Evolutionary conservation across 768 basidiomycete species (phyloP).

Genomic region (Kwoniella pini): DNA sequence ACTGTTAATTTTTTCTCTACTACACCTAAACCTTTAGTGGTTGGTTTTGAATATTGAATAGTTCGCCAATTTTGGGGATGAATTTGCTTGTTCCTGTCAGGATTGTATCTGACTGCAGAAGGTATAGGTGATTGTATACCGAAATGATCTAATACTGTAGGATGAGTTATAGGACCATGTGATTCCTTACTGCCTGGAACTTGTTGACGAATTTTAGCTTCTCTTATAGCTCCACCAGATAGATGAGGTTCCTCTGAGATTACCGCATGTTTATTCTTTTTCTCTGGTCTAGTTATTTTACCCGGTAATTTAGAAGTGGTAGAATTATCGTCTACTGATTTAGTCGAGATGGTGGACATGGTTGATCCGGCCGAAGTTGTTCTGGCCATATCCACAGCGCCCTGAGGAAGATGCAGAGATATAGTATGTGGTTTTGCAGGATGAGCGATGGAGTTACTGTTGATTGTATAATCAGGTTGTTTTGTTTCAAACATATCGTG

Average conservation of each 20-base stretch:
- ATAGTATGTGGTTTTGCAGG: neutral
- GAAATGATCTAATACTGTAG: constrained; percentile 34
- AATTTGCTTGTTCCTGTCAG: constrained; percentile 9
- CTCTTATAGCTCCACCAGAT: constrained; percentile 11
- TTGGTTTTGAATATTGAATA: constrained; percentile 23
- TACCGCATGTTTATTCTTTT: constrained; percentile 3
- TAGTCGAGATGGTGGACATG: constrained; percentile 6
- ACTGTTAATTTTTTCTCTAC: constrained; percentile 25
- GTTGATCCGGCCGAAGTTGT: constrained; percentile 3
- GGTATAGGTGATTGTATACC: constrained; percentile 15
- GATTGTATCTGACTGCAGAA: constrained; percentile 1
- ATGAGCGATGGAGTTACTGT: neutral
- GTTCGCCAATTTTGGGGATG: constrained; percentile 50
- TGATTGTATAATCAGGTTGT: constrained; percentile 13
- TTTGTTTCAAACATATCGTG: constrained; percentile 16
- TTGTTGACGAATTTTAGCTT: constrained; percentile 13
- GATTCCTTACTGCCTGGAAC: constrained; percentile 35
- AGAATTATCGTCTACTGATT: neutral
- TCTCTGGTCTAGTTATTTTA: constrained; percentile 15
- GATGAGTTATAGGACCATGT: constrained; percentile 14
- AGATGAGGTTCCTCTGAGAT: constrained; percentile 3
- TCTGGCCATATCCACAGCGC: constrained; percentile 9
- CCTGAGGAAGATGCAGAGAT: neutral
- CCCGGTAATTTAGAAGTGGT: constrained; percentile 5
- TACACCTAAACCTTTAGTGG: constrained; percentile 5